Percentiles rank a stretch among this genome's conserved stretches.
These are phyloP conservation scores for Zygotorulaspora mrakii DNA, from an alignment of 1,139 yeast genomes.

Conservation along the genomic window DNA sequence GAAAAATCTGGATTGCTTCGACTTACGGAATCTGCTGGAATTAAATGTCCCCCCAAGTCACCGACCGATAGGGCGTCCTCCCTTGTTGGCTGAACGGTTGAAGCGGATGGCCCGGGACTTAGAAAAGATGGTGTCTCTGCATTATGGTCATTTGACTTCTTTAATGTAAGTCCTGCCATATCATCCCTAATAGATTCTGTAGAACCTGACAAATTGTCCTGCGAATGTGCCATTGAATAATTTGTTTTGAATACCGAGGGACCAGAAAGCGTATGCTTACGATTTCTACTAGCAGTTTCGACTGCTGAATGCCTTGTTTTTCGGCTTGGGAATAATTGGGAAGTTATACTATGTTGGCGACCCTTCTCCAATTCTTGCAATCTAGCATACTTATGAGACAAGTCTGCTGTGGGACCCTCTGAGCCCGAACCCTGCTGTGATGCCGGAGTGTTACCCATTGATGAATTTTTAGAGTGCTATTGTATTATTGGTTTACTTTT, in stretches of 20 bases:
- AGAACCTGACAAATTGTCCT: conserved; percentile 10
- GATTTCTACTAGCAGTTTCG: background rate
- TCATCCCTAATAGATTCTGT: conserved; percentile 20
- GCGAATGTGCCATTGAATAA: conserved; percentile 18
- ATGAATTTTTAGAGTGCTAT: too few species aligned
- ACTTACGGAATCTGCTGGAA: background rate
- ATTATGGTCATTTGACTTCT: conserved; percentile 15
- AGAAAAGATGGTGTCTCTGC: conserved; percentile 14
- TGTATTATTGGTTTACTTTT: too few species aligned
- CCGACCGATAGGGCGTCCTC: conserved; percentile 23
- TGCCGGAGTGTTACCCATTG: conserved; percentile 21
- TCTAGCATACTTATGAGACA: conserved; percentile 6
- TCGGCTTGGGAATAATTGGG: conserved; percentile 25
- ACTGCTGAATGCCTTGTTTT: conserved; percentile 16
- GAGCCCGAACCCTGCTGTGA: conserved; percentile 8
- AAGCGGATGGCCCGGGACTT: conserved; percentile 27
- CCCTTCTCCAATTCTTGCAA: conserved; percentile 9
- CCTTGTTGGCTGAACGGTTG: conserved; percentile 27
- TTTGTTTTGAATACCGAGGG: conserved; percentile 21
- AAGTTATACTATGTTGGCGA: conserved; percentile 25
- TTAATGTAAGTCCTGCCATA: conserved; percentile 22
- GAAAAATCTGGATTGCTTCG: background rate
- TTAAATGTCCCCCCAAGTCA: conserved; percentile 11
- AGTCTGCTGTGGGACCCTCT: conserved; percentile 6
- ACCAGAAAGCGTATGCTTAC: conserved; percentile 2